A percentile compares a stretch with the other conserved stretches of the same genome.
Conservation (phyloP, 139 green algal species). For the Cymbomonas tetramitiformis region DNA sequence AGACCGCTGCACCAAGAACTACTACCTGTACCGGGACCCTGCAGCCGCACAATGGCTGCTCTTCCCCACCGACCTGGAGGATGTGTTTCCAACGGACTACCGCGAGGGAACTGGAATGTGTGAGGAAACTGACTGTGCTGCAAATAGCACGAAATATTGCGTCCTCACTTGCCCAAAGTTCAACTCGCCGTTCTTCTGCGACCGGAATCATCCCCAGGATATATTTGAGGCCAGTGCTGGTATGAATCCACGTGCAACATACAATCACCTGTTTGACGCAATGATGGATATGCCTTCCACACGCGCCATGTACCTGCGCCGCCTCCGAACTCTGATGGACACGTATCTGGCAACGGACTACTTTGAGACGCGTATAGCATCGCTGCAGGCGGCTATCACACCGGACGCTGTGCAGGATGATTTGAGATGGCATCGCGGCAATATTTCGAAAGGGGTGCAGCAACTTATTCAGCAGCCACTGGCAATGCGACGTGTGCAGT, state of each 20-base stretch:
- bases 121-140: not conserved
- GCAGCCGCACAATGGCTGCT: constrained; percentile 44
- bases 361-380: too few relatives aligned
- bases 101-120: not conserved
- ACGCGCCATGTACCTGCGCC: constrained; percentile 64
- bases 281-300: constrained; percentile 47
- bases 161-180: constrained; percentile 58
- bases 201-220: constrained; percentile 56
- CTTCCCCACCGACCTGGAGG: constrained; percentile 61
- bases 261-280: constrained; percentile 71
- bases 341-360: constrained; percentile 31
- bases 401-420: too few relatives aligned
- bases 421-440: too few relatives aligned
- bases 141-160: not conserved
- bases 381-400: too few relatives aligned
- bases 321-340: constrained; percentile 65
- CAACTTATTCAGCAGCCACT: too few relatives aligned
- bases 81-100: constrained; percentile 25
- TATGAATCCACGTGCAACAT: constrained; percentile 33
- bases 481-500: too few relatives aligned
- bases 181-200: constrained; percentile 71
- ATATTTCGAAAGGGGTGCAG: too few relatives aligned
- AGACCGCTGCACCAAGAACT: constrained; percentile 86
- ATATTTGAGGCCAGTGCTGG: constrained; percentile 5
- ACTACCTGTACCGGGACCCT: constrained; percentile 55